phyloP scores from a whole-genome alignment of 345 rosid species.

The Jatropha curcas region DNA sequence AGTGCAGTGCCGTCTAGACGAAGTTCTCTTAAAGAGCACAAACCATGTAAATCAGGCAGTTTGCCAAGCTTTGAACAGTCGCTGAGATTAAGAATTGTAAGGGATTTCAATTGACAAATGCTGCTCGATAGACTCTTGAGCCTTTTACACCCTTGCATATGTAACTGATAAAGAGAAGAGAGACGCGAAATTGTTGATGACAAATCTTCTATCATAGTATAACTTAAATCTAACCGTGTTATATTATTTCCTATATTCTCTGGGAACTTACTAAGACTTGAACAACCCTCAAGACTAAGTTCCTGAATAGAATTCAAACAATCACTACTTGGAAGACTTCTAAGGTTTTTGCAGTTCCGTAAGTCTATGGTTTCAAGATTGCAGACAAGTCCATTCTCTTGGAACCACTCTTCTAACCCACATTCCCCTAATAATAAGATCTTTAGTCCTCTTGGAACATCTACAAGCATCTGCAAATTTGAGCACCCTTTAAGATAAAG shows the following conservation, averaged over 20 bases:
- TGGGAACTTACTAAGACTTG: neutral
- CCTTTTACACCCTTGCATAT: neutral
- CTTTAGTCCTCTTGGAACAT: neutral
- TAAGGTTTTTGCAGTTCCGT: neutral
- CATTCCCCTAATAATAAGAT: too few relatives aligned
- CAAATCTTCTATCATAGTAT: neutral
- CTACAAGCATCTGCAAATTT: neutral
- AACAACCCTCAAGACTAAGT: neutral
- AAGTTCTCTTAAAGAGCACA: neutral
- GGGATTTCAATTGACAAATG: neutral
- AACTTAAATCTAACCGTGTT: too few relatives aligned
- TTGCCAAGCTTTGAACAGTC: neutral
- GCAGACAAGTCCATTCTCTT: too few relatives aligned
- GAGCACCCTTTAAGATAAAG: neutral
- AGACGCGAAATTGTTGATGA: neutral
- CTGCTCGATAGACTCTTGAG: neutral
- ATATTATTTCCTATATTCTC: neutral
- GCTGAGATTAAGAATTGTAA: neutral
- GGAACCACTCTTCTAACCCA: neutral
- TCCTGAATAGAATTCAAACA: neutral
- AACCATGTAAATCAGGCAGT: neutral
- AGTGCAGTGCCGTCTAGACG: neutral
- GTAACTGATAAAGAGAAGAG: neutral
- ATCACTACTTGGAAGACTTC: neutral
- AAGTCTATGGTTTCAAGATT: neutral